Base-by-base conservation (phyloP, 345 rosid genomes). In the Eucalyptus pauciflora region DNA sequence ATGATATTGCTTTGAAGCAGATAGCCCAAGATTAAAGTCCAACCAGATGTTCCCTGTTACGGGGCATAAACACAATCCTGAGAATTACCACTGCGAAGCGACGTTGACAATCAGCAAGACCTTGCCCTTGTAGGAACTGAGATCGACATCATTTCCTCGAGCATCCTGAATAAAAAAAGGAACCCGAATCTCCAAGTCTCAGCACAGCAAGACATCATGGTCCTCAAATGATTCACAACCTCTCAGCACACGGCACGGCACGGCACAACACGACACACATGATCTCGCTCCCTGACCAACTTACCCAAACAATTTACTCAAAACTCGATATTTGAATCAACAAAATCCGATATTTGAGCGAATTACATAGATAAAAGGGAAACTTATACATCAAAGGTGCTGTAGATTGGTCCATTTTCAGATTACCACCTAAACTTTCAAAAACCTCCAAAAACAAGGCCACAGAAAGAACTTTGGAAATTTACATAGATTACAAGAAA, bases 91-190 rank as follows among this genome's bases (percentile, higher is more conserved):
- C 88, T 97, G 97, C 10, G 99, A 98, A 89, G 99, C 99, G 89
- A 98, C 99, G 91, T 98, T 98, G 92, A 98, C 98, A 87, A 98
- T 93, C 90, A 97, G 88, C 88, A 98, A 97, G 80, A 93, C 99
- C 94, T 97, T 98, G 81, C 96, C 99, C 93, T 95, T 98, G 93
- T 96, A 96, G 67, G 41, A 89, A 89, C 97, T 90, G 43, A 97
- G 97, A 91, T 93, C 95, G 29, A 96, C 97, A 88, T 92, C 98
- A 76, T 93, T 94, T 86, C 97, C 99, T 51, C 89, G 93, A 37
- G 97, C 96, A 93, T 97, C 99, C 99, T 96, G 93, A 71, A 87
- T 8, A 87, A 52, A 16, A 56, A 41, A 85, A 48, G 29, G 48
- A 76, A 76, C 29, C 85, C 85, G 29, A 76, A 33, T 71, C 25